These are phyloP conservation scores for Leishmania guyanensis DNA, from an alignment of 208 protist species.

Conservation along the genomic window DNA sequence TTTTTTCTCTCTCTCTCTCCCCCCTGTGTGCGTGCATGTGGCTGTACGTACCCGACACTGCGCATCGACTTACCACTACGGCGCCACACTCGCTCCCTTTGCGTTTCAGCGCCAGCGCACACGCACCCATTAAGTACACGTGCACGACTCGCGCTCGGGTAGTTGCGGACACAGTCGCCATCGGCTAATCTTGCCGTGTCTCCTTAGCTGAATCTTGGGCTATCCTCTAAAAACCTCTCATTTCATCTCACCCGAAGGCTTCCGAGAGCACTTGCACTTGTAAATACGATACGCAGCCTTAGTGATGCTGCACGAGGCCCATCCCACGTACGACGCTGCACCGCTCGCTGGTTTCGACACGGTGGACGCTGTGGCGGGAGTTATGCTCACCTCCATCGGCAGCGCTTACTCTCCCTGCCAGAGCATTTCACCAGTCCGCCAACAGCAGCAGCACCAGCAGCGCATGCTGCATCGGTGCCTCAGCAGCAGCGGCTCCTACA, in stretches of 20 bases:
- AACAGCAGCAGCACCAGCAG: slow-evolving; percentile 23
- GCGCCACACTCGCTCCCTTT: neutral
- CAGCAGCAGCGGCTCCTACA: slow-evolving; percentile 17
- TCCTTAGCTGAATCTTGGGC: neutral
- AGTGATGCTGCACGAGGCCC: slow-evolving; percentile 3
- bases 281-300: neutral
- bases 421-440: neutral
- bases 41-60: neutral
- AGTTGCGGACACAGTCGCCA: neutral
- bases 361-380: neutral
- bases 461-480: slow-evolving; percentile 24
- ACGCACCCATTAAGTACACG: neutral
- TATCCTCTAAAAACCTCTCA: neutral
- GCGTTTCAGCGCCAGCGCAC: neutral
- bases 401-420: neutral
- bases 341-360: neutral
- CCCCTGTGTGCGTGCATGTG: neutral
- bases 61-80: neutral
- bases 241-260: neutral
- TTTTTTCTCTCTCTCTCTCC: neutral
- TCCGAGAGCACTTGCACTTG: neutral
- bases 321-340: neutral
- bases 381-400: neutral
- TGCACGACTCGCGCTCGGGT: neutral
- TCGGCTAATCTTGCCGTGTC: neutral